phyloP scores from a whole-genome alignment of 192 early-diverging fungal genomes.

The Phycomyces nitens region DNA sequence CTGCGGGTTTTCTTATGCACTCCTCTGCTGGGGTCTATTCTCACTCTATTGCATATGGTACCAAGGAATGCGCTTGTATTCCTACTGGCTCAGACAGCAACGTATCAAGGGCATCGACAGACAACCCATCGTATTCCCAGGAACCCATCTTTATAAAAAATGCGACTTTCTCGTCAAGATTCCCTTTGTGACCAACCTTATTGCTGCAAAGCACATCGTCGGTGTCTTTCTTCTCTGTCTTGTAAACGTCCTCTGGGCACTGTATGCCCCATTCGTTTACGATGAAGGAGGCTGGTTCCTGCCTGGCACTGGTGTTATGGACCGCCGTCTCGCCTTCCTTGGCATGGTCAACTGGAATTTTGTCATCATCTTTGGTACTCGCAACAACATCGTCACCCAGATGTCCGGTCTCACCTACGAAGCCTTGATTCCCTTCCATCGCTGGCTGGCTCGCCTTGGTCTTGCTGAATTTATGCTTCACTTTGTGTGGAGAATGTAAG shows the following conservation, averaged over 20 bases:
- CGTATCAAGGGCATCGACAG: not conserved
- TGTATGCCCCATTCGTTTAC: constrained; percentile 27
- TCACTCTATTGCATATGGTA: constrained; percentile 22
- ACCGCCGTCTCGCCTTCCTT: constrained; percentile 32
- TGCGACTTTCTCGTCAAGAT: constrained; percentile 13
- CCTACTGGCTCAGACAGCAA: constrained; percentile 14
- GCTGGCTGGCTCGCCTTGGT: constrained; percentile 38
- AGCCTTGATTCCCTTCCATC: constrained; percentile 39
- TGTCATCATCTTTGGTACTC: constrained; percentile 36
- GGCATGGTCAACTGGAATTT: constrained; percentile 37
- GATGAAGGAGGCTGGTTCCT: constrained; percentile 6
- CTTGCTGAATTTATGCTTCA: constrained; percentile 27
- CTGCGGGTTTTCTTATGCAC: constrained; percentile 17
- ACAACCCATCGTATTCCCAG: not conserved
- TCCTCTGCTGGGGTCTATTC: constrained; percentile 28
- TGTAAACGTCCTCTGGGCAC: constrained; percentile 19
- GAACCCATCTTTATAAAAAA: not conserved
- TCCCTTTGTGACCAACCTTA: constrained; percentile 25
- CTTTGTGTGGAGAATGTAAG: constrained; percentile 36
- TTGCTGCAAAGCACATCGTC: constrained; percentile 25
- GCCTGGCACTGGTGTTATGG: constrained; percentile 12
- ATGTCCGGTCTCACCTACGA: constrained; percentile 42
- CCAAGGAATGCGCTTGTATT: constrained; percentile 13
- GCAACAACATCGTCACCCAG: constrained; percentile 33
- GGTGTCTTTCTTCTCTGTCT: constrained; percentile 18